Percentiles rank a stretch among this genome's conserved stretches.
Conservation (phyloP, 169 alveolate species). For the Sarcocystis neurona region DNA sequence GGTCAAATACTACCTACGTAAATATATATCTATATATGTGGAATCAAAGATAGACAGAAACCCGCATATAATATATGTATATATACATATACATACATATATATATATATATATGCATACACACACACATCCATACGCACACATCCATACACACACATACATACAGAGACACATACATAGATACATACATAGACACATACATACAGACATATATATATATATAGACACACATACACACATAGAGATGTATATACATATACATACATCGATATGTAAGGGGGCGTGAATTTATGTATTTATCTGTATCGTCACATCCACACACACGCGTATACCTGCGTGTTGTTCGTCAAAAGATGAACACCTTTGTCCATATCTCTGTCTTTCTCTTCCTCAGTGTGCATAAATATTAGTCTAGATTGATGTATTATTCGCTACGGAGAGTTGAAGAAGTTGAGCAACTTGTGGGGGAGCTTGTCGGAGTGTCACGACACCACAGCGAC, state of each 20-base stretch:
- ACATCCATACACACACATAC: background rate
- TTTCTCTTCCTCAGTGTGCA: background rate
- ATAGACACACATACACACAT: background rate
- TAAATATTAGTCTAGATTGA: too few species aligned
- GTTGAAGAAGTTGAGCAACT: too few species aligned
- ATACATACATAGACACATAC: background rate
- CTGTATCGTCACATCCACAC: too few species aligned
- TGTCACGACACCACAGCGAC: too few species aligned
- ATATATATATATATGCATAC: background rate
- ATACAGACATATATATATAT: constrained; percentile 18
- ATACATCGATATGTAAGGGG: background rate
- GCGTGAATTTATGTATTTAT: background rate
- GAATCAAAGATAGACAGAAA: background rate
- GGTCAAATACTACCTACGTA: too few species aligned
- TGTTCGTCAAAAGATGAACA: too few species aligned
- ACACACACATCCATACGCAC: background rate
- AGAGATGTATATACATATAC: background rate
- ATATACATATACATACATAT: background rate
- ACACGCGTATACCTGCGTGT: too few species aligned
- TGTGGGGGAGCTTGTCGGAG: too few species aligned
- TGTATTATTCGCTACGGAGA: too few species aligned
- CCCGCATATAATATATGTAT: background rate
- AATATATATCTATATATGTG: background rate
- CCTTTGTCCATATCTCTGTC: too few species aligned
- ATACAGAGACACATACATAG: background rate